A percentile compares a stretch with the other conserved stretches of the same genome.
Conservation (phyloP, 2,329 filamentous ascomycete genomes). For the Raffaelea ambrosiae region DNA sequence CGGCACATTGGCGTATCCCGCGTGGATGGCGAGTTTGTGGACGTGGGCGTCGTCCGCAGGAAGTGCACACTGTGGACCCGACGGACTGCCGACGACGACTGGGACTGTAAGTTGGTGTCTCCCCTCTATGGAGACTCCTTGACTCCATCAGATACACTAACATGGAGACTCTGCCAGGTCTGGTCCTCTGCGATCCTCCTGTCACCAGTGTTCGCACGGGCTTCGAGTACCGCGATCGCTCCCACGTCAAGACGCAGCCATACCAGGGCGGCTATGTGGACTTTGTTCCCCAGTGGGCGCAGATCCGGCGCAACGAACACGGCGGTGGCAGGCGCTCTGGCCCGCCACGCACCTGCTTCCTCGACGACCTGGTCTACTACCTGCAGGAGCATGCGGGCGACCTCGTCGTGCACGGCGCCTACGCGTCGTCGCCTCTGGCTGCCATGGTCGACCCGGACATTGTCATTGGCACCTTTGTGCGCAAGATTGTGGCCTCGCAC, state of each 20-base stretch:
- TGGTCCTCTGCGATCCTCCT: slow-evolving; percentile 16
- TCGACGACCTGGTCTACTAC: slow-evolving; percentile 18
- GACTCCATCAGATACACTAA: too few species aligned
- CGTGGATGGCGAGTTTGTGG: slow-evolving; percentile 11
- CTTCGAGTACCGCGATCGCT: slow-evolving; percentile 9
- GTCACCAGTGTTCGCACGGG: slow-evolving; percentile 14
- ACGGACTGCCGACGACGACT: slow-evolving; percentile 9
- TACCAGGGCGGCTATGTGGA: slow-evolving; percentile 19
- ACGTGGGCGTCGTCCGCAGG: slow-evolving; percentile 14
- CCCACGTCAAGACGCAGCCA: slow-evolving; percentile 11
- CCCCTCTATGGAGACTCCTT: background rate
- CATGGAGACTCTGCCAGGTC: slow-evolving; percentile 5
- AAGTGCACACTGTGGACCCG: slow-evolving; percentile 17
- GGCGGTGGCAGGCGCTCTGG: slow-evolving; percentile 2
- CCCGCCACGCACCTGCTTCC: slow-evolving; percentile 14
- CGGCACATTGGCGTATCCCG: slow-evolving; percentile 16
- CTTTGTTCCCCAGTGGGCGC: slow-evolving; percentile 15
- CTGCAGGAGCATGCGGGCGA: slow-evolving; percentile 11
- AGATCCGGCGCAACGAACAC: slow-evolving; percentile 1
- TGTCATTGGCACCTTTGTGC: slow-evolving; percentile 13
- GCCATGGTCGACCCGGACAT: slow-evolving; percentile 7
- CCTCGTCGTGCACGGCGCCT: background rate
- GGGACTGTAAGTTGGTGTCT: slow-evolving; percentile 17
- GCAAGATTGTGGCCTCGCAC: slow-evolving; percentile 17
- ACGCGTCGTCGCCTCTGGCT: slow-evolving; percentile 4